Evolutionary conservation across 1,284 basidiomycete genomes (phyloP).

Genomic region (Ganoderma leucocontextum): DNA sequence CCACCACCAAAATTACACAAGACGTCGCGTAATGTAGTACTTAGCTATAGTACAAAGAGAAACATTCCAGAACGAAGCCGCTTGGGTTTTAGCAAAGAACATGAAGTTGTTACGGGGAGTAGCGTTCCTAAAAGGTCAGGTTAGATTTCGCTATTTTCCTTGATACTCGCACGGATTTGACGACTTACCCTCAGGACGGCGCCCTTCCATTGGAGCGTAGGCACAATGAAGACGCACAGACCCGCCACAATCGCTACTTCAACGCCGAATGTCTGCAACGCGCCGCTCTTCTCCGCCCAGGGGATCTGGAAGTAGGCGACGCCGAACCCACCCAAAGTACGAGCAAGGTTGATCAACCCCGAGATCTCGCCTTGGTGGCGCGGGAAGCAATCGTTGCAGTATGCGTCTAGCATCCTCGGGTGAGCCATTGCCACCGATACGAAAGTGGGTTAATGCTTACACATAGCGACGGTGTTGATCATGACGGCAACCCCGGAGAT

Average conservation of each 20-base stretch:
- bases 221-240: conserved; percentile 60
- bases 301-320: conserved; percentile 72
- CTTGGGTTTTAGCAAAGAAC: not conserved
- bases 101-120: conserved; percentile 16
- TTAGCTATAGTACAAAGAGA: not conserved
- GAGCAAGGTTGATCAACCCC: conserved; percentile 65
- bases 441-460: conserved; percentile 44
- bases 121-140: conserved; percentile 20
- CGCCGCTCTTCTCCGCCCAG: conserved; percentile 63
- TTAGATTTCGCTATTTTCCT: not conserved
- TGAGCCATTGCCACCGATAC: not conserved
- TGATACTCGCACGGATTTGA: not conserved
- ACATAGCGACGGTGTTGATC: conserved; percentile 73
- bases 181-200: conserved; percentile 50
- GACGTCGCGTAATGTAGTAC: no score
- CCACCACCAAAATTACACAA: not conserved
- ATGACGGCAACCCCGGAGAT: conserved; percentile 67
- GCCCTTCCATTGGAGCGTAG: conserved; percentile 58
- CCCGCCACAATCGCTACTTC: conserved; percentile 66
- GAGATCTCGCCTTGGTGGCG: conserved; percentile 59
- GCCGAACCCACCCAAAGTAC: conserved; percentile 66
- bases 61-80: not conserved
- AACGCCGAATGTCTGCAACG: conserved; percentile 63
- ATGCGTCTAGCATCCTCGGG: conserved; percentile 51
- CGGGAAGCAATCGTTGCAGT: conserved; percentile 57